Conservation (phyloP, 78 protist genomes). For the Dictyostelium firmibasis region DNA sequence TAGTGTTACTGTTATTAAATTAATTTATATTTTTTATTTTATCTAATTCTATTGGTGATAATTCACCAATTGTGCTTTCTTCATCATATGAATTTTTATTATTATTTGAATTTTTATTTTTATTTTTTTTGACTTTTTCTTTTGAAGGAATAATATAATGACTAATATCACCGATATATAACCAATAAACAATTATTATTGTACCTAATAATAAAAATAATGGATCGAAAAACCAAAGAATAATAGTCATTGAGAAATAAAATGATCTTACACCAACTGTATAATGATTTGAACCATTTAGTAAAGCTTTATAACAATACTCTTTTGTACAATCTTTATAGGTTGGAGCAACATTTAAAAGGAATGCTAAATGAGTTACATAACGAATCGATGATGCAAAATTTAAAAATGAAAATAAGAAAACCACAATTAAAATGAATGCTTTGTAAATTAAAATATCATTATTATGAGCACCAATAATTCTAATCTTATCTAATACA, state of each 20-base stretch:
- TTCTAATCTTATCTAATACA: constrained; percentile 20
- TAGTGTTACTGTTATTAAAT: too few relatives aligned
- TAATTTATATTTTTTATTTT: neutral
- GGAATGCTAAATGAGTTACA: constrained; percentile 44
- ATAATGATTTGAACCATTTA: constrained; percentile 39
- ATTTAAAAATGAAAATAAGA: constrained; percentile 44
- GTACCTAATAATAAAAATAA: constrained; percentile 30
- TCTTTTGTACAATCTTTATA: constrained; percentile 12
- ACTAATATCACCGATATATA: constrained; percentile 50
- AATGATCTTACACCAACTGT: constrained; percentile 57
- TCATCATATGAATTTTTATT: neutral
- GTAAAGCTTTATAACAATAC: constrained; percentile 22
- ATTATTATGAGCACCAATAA: constrained; percentile 38
- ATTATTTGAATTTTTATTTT: neutral
- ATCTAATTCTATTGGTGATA: neutral
- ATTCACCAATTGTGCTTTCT: neutral
- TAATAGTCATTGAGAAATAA: constrained; percentile 37
- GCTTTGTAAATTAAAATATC: constrained; percentile 34
- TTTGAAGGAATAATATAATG: constrained; percentile 24
- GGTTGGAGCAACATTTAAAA: constrained; percentile 31
- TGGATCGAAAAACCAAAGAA: constrained; percentile 71
- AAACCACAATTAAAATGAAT: constrained; percentile 32
- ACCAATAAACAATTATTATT: neutral
- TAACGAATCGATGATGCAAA: constrained; percentile 48
- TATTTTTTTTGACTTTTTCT: constrained; percentile 8